Evolutionary conservation across 176 grass and related monocot genomes (phyloP).

Genomic region (Alloteropsis semialata): DNA sequence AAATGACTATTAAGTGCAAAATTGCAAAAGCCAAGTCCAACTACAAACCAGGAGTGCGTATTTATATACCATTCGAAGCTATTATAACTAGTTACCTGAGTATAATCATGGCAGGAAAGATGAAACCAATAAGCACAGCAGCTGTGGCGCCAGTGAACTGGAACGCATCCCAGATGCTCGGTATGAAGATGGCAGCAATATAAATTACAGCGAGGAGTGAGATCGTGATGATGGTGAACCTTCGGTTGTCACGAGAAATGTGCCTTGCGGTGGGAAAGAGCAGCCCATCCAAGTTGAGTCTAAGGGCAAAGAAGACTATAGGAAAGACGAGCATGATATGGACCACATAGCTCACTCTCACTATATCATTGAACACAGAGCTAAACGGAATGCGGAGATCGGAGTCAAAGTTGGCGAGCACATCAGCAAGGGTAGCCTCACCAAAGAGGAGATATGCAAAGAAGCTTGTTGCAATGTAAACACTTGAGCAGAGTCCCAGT

Average conservation of each 20-base stretch:
- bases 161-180: slow-evolving; percentile 93
- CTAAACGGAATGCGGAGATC: slow-evolving; percentile 75
- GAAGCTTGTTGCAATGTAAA: slow-evolving; percentile 79
- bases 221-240: slow-evolving; percentile 58
- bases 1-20: neutral
- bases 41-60: neutral
- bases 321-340: slow-evolving; percentile 96
- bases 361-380: slow-evolving; percentile 61
- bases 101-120: slow-evolving; percentile 77
- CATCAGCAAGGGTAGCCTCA: slow-evolving; percentile 68
- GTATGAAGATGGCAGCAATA: slow-evolving; percentile 68
- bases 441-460: slow-evolving; percentile 92
- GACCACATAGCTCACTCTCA: slow-evolving; percentile 81
- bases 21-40: neutral
- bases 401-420: slow-evolving; percentile 80
- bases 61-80: neutral
- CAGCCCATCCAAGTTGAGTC: slow-evolving; percentile 81
- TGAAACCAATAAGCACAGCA: slow-evolving; percentile 76
- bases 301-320: slow-evolving; percentile 81
- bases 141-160: slow-evolving; percentile 88
- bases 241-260: slow-evolving; percentile 47
- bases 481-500: slow-evolving; percentile 64
- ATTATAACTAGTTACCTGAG: slow-evolving; percentile 48
- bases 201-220: slow-evolving; percentile 62
- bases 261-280: slow-evolving; percentile 66